Conservation (phyloP, 2,329 filamentous ascomycete species). For the Cadophora malorum region DNA sequence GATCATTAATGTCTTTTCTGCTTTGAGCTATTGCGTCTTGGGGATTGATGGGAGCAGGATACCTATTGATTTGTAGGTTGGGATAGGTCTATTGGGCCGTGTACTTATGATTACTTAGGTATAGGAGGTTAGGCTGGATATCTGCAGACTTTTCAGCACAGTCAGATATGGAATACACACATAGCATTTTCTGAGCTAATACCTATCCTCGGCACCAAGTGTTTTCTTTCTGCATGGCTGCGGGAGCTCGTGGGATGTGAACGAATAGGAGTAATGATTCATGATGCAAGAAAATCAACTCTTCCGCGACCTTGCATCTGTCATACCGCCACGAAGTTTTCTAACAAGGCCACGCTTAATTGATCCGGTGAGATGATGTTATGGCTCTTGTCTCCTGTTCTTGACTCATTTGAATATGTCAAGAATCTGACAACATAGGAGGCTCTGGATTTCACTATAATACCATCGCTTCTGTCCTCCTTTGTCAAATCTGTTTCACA, state of each 20-base stretch:
- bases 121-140: conserved; percentile 16
- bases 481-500: not conserved
- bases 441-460: not conserved
- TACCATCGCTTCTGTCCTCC: not conserved
- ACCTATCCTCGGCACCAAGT: not conserved
- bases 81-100: conserved; percentile 18
- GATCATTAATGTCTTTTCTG: conserved; percentile 23
- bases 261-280: not conserved
- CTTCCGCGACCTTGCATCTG: not conserved
- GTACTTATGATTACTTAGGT: conserved; percentile 13
- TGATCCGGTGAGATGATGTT: not conserved
- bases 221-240: not conserved
- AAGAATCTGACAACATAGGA: not conserved
- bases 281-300: not conserved
- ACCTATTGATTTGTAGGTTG: conserved; percentile 12
- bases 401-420: not conserved
- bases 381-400: not conserved
- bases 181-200: conserved; percentile 12
- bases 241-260: not conserved
- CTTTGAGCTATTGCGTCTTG: conserved; percentile 21
- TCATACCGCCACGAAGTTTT: not conserved
- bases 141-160: conserved; percentile 5
- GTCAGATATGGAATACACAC: conserved; percentile 13
- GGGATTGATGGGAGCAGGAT: conserved; percentile 21
- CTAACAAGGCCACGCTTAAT: not conserved